A percentile compares a stretch with the other conserved stretches of the same genome.
Evolutionary conservation across 1,284 basidiomycete genomes (phyloP).

Genomic region (Sporisorium scitamineum): DNA sequence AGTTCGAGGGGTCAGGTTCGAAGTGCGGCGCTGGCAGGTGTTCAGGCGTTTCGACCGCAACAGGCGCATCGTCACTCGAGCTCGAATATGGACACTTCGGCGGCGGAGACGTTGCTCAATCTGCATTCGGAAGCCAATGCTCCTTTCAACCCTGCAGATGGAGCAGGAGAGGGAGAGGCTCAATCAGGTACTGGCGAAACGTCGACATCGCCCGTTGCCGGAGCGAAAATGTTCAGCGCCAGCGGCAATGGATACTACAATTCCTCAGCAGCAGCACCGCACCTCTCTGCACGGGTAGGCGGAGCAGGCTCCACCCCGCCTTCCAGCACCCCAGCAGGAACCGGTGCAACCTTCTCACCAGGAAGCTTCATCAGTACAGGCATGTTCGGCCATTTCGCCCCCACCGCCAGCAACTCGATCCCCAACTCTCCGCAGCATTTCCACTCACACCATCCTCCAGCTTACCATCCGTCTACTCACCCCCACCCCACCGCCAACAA

Average conservation of each 20-base stretch:
- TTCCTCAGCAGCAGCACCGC: not conserved
- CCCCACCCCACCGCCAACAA: not conserved
- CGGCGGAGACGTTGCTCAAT: slow-evolving; percentile 46
- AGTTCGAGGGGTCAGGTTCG: no score
- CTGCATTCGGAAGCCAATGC: slow-evolving; percentile 31
- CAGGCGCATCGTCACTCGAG: slow-evolving; percentile 4
- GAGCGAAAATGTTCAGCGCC: not conserved
- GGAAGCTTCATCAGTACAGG: slow-evolving; percentile 39
- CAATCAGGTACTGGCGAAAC: not conserved
- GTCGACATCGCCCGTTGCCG: slow-evolving; percentile 11
- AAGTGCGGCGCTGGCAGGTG: no score
- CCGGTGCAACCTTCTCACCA: slow-evolving; percentile 19
- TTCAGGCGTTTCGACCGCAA: not conserved
- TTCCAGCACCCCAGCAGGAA: not conserved
- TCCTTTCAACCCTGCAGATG: not conserved
- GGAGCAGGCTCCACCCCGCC: slow-evolving; percentile 10
- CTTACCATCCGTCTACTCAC: slow-evolving; percentile 14
- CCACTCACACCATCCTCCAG: slow-evolving; percentile 8
- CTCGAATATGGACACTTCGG: slow-evolving; percentile 35
- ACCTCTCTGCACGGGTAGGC: not conserved
- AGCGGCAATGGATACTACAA: slow-evolving; percentile 15
- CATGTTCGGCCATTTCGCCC: slow-evolving; percentile 47
- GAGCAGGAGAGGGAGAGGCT: not conserved
- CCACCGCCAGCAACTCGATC: slow-evolving; percentile 14
- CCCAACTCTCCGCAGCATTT: slow-evolving; percentile 21